These are phyloP conservation scores for Fusarium sp. DNA, from an alignment of 2,329 filamentous ascomycete species.

Conservation along the genomic window DNA sequence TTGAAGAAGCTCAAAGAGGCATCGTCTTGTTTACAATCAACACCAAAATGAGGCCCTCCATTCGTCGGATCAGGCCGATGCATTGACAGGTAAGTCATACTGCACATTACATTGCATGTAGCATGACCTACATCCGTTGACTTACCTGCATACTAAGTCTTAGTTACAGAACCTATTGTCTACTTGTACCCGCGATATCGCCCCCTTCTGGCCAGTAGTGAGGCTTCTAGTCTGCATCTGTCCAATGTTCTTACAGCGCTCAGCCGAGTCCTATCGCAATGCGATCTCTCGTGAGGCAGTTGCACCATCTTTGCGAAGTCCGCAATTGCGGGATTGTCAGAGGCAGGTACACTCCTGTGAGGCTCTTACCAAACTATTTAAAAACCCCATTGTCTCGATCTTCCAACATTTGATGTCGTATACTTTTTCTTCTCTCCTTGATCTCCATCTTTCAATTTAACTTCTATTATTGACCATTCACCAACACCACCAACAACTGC, in stretches of 20 bases:
- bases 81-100: constrained; percentile 38
- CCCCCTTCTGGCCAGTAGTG: constrained; percentile 18
- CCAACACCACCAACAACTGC: not conserved
- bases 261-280: constrained; percentile 8
- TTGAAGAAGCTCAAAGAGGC: constrained; percentile 13
- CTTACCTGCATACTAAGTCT: constrained; percentile 2
- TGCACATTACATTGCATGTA: not conserved
- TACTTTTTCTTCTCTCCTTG: not conserved
- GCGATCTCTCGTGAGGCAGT: constrained; percentile 17
- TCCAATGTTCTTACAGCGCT: constrained; percentile 4
- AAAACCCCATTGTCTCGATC: not conserved
- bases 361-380: constrained; percentile 30
- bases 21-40: constrained; percentile 36
- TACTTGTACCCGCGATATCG: constrained; percentile 7
- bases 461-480: not conserved
- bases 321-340: constrained; percentile 34
- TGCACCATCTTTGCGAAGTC: constrained; percentile 31
- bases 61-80: constrained; percentile 12
- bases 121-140: constrained; percentile 35
- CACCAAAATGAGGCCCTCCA: constrained; percentile 22
- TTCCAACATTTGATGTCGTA: not conserved
- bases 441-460: not conserved
- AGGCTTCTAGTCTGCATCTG: not conserved
- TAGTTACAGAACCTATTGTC: not conserved
- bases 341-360: not conserved